These are phyloP conservation scores for Xanthoparmelia taractica DNA, from an alignment of 495 filamentous ascomycete genomes.

Conservation along the genomic window DNA sequence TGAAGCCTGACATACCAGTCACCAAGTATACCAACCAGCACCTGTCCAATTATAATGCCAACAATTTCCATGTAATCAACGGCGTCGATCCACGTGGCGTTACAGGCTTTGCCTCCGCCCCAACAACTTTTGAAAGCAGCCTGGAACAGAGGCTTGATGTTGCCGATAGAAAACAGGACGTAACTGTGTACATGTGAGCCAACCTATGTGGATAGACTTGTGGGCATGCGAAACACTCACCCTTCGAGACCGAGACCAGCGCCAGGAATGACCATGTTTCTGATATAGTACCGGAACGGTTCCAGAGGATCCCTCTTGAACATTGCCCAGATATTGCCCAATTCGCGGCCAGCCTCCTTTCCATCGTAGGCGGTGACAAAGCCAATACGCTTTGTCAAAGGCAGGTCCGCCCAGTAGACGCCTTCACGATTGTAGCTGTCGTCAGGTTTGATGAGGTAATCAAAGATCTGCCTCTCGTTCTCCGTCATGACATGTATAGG, in stretches of 20 bases:
- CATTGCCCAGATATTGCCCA: conserved; percentile 63
- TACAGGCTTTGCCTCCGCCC: conserved; percentile 55
- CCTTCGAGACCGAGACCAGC: conserved; percentile 83
- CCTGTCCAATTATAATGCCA: conserved; percentile 84
- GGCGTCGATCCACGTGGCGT: conserved; percentile 63
- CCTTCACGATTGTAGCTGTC: conserved; percentile 76
- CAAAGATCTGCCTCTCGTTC: conserved; percentile 64
- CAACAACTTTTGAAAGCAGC: conserved; percentile 66
- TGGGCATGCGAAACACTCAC: conserved; percentile 29
- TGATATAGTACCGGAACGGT: conserved; percentile 73
- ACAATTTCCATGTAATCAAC: conserved; percentile 79
- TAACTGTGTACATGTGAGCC: not conserved
- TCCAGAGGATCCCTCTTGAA: conserved; percentile 71
- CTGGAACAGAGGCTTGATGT: conserved; percentile 68
- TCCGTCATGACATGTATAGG: conserved; percentile 49
- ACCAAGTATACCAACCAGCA: conserved; percentile 59
- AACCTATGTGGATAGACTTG: not conserved
- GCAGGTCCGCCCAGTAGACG: conserved; percentile 82
- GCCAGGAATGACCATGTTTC: conserved; percentile 64
- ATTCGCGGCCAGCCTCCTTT: conserved; percentile 56
- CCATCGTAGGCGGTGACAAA: conserved; percentile 67
- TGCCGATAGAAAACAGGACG: conserved; percentile 84
- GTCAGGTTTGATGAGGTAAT: conserved; percentile 66
- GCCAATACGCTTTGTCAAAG: conserved; percentile 51
- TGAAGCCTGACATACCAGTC: conserved; percentile 40